Conservation (phyloP, 768 basidiomycete genomes). For the Russula ochroleuca region DNA sequence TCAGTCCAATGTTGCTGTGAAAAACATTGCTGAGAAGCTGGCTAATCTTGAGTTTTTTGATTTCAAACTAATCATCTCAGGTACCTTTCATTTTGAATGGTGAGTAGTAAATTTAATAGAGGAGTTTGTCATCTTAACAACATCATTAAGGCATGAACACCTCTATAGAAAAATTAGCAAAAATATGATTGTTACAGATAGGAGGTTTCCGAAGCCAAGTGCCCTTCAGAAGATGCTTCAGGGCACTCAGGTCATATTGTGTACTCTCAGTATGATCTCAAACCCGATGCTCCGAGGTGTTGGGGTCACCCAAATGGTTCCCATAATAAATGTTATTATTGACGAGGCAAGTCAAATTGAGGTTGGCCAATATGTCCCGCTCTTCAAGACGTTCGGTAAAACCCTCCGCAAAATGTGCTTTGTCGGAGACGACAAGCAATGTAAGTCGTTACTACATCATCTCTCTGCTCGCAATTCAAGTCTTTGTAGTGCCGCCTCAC, state of each 20-base stretch:
- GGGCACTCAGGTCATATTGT: slow-evolving; percentile 58
- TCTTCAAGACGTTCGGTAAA: slow-evolving; percentile 30
- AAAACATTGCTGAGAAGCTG: slow-evolving; percentile 84
- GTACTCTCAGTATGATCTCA: slow-evolving; percentile 76
- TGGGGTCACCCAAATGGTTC: slow-evolving; percentile 32
- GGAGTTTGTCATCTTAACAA: not conserved
- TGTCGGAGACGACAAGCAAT: slow-evolving; percentile 43
- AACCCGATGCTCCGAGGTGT: slow-evolving; percentile 26
- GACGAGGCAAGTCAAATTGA: slow-evolving; percentile 38
- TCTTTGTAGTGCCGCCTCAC: slow-evolving; percentile 65
- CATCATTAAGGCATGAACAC: slow-evolving; percentile 67
- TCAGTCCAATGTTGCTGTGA: slow-evolving; percentile 84
- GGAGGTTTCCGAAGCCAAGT: slow-evolving; percentile 32
- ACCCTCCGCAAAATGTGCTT: slow-evolving; percentile 38
- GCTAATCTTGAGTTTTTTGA: slow-evolving; percentile 46
- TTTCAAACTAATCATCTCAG: slow-evolving; percentile 70
- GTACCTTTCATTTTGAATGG: slow-evolving; percentile 64
- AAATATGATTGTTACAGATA: slow-evolving; percentile 51
- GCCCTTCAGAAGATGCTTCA: slow-evolving; percentile 35
- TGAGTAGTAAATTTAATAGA: slow-evolving; percentile 35
- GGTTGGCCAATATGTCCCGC: slow-evolving; percentile 33
- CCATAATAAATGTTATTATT: slow-evolving; percentile 34
- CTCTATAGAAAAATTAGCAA: slow-evolving; percentile 49
- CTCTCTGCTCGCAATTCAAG: not conserved
- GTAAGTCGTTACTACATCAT: slow-evolving; percentile 30